A percentile compares a stretch with the other conserved stretches of the same genome.
Conservation (phyloP, 768 basidiomycete species). For the Lactarius trivialis region DNA sequence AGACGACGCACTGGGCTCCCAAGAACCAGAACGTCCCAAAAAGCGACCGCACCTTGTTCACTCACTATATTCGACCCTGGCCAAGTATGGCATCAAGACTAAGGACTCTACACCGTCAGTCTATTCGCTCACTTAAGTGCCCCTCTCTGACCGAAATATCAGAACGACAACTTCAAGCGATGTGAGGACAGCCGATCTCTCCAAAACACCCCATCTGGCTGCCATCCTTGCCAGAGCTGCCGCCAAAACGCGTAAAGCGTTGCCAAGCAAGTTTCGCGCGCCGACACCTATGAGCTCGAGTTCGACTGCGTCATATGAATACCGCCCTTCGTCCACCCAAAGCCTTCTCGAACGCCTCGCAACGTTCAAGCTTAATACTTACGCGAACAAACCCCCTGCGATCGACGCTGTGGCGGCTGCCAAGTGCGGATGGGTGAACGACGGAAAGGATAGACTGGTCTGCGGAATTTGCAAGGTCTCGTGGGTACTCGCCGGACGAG, state of each 20-base stretch:
- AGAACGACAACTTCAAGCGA: slow-evolving; percentile 22
- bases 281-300: slow-evolving; percentile 27
- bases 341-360: slow-evolving; percentile 69
- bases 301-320: slow-evolving; percentile 45
- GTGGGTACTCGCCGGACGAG: slow-evolving; percentile 66
- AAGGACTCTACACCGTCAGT: slow-evolving; percentile 39
- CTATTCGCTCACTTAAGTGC: not conserved
- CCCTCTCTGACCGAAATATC: slow-evolving; percentile 9
- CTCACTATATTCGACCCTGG: slow-evolving; percentile 69
- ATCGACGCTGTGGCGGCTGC: slow-evolving; percentile 78
- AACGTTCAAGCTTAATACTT: slow-evolving; percentile 75
- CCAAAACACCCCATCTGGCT: slow-evolving; percentile 60
- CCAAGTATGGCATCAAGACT: slow-evolving; percentile 66
- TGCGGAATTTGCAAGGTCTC: slow-evolving; percentile 66
- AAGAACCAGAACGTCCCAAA: slow-evolving; percentile 33
- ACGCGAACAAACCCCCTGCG: slow-evolving; percentile 65
- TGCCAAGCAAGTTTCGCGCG: slow-evolving; percentile 40
- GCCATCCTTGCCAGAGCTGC: slow-evolving; percentile 67
- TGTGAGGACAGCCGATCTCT: slow-evolving; percentile 30
- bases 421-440: slow-evolving; percentile 78
- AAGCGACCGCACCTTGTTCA: slow-evolving; percentile 48
- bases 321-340: slow-evolving; percentile 69
- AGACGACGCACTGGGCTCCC: slow-evolving; percentile 53
- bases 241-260: slow-evolving; percentile 44
- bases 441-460: slow-evolving; percentile 71